phyloP scores from a whole-genome alignment of 148 eudicot genomes.

The Rhododendron molle region DNA sequence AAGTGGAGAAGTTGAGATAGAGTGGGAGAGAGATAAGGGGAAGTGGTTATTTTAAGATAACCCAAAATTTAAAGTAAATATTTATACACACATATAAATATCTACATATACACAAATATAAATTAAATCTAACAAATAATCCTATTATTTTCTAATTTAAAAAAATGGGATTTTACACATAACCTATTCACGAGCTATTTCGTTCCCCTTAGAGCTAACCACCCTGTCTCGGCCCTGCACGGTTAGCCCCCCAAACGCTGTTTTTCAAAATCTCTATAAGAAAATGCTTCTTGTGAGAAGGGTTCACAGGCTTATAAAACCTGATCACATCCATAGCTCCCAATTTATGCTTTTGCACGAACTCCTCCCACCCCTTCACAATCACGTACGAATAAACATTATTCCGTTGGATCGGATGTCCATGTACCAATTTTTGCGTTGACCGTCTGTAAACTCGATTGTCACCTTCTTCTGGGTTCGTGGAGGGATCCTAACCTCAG shows the following conservation, averaged over 20 bases:
- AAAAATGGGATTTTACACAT: no score
- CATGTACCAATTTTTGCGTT: background rate
- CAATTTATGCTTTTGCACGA: background rate
- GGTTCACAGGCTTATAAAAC: slow-evolving; percentile 1
- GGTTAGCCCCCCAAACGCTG: background rate
- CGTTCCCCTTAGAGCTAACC: background rate
- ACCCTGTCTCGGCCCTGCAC: no score
- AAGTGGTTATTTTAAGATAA: no score
- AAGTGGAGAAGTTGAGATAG: no score
- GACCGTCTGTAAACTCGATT: background rate
- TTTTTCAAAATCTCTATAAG: background rate
- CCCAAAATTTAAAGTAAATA: no score
- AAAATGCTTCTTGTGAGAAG: background rate
- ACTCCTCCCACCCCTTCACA: background rate
- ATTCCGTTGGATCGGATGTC: background rate
- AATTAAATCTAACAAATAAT: no score
- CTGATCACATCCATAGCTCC: background rate
- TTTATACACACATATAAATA: no score
- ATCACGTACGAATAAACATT: background rate
- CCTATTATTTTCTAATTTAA: no score
- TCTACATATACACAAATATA: no score
- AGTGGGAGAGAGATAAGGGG: no score
- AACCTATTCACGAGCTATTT: background rate
- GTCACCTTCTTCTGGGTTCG: background rate
- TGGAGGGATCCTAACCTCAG: background rate